Evolutionary conservation across 306 rosid genomes (phyloP), one percentile per base, ranked within the genome.

Genomic region (Arachis hypogaea): DNA sequence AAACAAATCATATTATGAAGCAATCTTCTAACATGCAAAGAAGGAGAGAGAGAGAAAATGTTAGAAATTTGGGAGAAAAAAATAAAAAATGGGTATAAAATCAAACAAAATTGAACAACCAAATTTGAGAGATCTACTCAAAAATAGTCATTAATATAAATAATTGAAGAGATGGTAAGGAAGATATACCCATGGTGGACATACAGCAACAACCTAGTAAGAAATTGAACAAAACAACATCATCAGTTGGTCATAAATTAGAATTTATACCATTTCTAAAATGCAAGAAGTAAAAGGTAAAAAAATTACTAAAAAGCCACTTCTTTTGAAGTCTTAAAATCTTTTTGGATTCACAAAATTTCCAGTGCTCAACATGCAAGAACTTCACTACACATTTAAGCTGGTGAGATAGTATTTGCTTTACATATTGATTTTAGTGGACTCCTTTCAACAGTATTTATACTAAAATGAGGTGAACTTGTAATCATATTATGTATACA

Each of bases 131-230:
- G 8, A 14, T 77, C 1, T 0, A 8, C 9, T 29, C 3, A 67
- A 68, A 16, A 22, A 12, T 0, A 59, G 38, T 4, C 7, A 30
- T 14, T 7, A 9, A 1, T 3, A 5, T 5, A 5, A 36, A 46
- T 22, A 29, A 18, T 14, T 46, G 7, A 0, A 5, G 0, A 42
- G n/a, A 11, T 49, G 40, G 57, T 33, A 18, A 12, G 54, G 9
- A 67, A 71, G 40, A 57, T 40, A 69, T 59, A 75, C 76, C 71
- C 71, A 72, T 72, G 11, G 2, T 43, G 46, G 9, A 72, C 49
- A 33, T n/a, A 62, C 9, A 10, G 4, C 43, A 29, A 9, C 56
- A 79, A 73, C 51, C 69, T 57, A 36, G 18, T 16, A 3, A 29
- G 68, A 69, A 46, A 22, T 29, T 0, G 10, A 68, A 30, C 3